Evolutionary conservation across 768 basidiomycete species (phyloP).

Genomic region (Hygrophorus pudorinus): DNA sequence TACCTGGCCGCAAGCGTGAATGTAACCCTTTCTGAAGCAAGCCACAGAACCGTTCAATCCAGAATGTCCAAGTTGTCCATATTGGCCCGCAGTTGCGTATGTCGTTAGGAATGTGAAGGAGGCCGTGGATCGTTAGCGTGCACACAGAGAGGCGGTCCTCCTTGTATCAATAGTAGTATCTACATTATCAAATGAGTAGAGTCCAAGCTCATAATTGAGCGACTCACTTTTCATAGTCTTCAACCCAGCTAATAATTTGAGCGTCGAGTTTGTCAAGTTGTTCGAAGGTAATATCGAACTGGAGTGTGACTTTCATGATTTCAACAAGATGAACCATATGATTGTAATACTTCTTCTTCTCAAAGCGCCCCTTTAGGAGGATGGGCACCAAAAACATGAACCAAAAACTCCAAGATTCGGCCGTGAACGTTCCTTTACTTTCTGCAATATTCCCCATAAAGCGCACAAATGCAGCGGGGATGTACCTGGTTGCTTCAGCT

Average conservation of each 20-base stretch:
- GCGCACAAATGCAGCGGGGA: slow-evolving; percentile 24
- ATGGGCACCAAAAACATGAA: slow-evolving; percentile 25
- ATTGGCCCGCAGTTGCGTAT: slow-evolving; percentile 23
- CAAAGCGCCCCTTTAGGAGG: slow-evolving; percentile 24
- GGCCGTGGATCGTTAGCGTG: slow-evolving; percentile 21
- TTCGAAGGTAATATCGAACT: slow-evolving; percentile 17
- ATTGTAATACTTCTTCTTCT: slow-evolving; percentile 21
- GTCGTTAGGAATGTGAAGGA: slow-evolving; percentile 22
- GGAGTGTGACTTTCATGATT: slow-evolving; percentile 25
- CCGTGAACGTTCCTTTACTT: slow-evolving; percentile 20
- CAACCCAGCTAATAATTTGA: slow-evolving; percentile 25
- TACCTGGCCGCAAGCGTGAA: slow-evolving; percentile 17
- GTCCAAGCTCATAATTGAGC: background rate
- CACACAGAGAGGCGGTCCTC: slow-evolving; percentile 19
- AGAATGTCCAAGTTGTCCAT: slow-evolving; percentile 26
- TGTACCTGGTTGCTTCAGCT: slow-evolving; percentile 13
- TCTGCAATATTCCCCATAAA: slow-evolving; percentile 17
- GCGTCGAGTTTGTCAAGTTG: slow-evolving; percentile 18
- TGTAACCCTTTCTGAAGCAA: slow-evolving; percentile 14
- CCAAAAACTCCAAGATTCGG: slow-evolving; percentile 31
- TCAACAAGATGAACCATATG: slow-evolving; percentile 25
- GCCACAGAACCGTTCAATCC: slow-evolving; percentile 26
- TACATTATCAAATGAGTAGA: slow-evolving; percentile 8
- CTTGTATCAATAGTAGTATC: slow-evolving; percentile 24
- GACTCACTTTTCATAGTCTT: slow-evolving; percentile 27